A percentile compares a stretch with the other conserved stretches of the same genome.
phyloP scores from a whole-genome alignment of 2,329 filamentous ascomycete genomes.

The Alternaria sp. region DNA sequence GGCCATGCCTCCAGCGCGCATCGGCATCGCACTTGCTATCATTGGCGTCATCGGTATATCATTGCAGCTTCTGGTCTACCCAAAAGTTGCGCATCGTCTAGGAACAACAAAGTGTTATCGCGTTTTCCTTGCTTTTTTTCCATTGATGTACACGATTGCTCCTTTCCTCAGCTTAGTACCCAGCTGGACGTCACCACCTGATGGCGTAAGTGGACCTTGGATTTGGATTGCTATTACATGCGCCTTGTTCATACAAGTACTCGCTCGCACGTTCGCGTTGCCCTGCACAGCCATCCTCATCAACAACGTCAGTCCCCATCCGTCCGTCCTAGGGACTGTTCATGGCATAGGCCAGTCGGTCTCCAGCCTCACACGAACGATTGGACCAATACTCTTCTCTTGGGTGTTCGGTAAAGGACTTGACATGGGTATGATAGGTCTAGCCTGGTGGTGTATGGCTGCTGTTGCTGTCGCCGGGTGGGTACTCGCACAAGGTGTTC shows the following conservation, averaged over 20 bases:
- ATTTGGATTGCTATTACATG: conserved; percentile 55
- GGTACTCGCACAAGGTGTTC: conserved; percentile 63
- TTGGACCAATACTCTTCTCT: conserved; percentile 69
- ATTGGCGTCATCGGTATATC: conserved; percentile 58
- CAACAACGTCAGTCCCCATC: conserved; percentile 61
- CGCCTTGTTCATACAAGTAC: conserved; percentile 55
- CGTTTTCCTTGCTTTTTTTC: conserved; percentile 54
- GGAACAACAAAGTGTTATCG: conserved; percentile 55
- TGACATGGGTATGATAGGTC: conserved; percentile 64
- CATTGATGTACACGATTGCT: conserved; percentile 54
- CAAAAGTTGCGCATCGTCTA: conserved; percentile 51
- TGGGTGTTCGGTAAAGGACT: conserved; percentile 68
- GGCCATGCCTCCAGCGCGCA: conserved; percentile 56
- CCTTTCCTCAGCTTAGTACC: conserved; percentile 56
- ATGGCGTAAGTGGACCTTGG: conserved; percentile 49
- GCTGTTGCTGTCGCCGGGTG: conserved; percentile 60
- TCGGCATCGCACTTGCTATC: conserved; percentile 58
- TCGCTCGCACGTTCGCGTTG: conserved; percentile 60
- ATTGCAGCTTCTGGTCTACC: conserved; percentile 58
- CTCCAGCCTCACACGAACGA: conserved; percentile 65
- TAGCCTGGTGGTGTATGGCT: conserved; percentile 66
- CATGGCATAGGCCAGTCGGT: conserved; percentile 68
- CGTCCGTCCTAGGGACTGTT: conserved; percentile 63
- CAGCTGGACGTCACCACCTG: conserved; percentile 50
- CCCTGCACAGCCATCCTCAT: conserved; percentile 65